Percentiles rank a stretch among this genome's conserved stretches.
Conservation (phyloP, 108 stramenopile genomes). For the Nitzschia inconspicua region DNA sequence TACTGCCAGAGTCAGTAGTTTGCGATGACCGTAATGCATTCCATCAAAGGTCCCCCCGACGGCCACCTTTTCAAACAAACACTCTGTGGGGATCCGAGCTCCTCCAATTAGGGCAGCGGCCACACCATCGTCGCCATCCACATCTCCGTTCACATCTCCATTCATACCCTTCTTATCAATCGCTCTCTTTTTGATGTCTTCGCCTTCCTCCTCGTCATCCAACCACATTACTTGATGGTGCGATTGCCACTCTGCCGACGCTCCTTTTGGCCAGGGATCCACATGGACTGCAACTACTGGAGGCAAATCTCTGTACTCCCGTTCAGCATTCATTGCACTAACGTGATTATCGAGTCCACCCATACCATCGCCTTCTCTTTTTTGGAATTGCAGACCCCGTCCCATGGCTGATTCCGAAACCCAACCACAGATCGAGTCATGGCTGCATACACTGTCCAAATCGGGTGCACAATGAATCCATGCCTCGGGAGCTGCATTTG, state of each 20-base stretch:
- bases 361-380: constrained; percentile 39
- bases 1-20: constrained; percentile 82
- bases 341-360: constrained; percentile 77
- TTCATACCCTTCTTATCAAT: constrained; percentile 26
- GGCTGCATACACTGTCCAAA: constrained; percentile 65
- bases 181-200: constrained; percentile 37
- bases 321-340: constrained; percentile 70
- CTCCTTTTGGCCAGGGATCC: constrained; percentile 71
- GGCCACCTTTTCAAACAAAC: constrained; percentile 69
- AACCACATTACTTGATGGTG: constrained; percentile 66
- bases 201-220: constrained; percentile 64
- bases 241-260: constrained; percentile 36
- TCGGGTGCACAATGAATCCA: constrained; percentile 67
- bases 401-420: constrained; percentile 43
- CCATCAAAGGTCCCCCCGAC: constrained; percentile 94
- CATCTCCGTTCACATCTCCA: neutral
- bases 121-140: constrained; percentile 3
- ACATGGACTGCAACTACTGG: constrained; percentile 63
- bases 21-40: constrained; percentile 92
- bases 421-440: constrained; percentile 82
- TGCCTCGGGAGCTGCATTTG: constrained; percentile 79
- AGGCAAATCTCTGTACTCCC: constrained; percentile 40
- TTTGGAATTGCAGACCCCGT: constrained; percentile 42
- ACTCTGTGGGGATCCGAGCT: constrained; percentile 44
- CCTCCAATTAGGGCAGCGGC: constrained; percentile 40